Conservation (phyloP, 2,329 filamentous ascomycete genomes). For the Alternaria sp. region DNA sequence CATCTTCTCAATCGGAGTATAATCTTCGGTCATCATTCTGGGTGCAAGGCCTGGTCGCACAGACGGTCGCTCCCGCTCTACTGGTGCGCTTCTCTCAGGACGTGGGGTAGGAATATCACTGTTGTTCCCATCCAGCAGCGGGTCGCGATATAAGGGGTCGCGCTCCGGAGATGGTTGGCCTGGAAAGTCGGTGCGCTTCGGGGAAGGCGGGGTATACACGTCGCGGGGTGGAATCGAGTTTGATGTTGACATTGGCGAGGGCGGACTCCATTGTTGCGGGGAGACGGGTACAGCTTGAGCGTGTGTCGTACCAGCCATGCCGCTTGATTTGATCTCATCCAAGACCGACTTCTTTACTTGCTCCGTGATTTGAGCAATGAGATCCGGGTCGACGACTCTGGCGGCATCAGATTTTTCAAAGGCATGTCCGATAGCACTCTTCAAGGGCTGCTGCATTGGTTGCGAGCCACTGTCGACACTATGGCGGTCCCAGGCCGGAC, state of each 20-base stretch:
- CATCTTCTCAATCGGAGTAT: constrained; percentile 67
- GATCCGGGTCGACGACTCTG: constrained; percentile 65
- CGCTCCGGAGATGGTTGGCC: constrained; percentile 49
- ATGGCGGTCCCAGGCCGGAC: constrained; percentile 15
- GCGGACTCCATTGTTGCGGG: constrained; percentile 50
- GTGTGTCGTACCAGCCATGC: constrained; percentile 38
- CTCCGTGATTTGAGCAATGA: constrained; percentile 70
- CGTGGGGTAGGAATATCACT: constrained; percentile 43
- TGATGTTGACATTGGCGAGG: constrained; percentile 56
- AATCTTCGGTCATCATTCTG: constrained; percentile 48
- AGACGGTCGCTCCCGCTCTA: constrained; percentile 35
- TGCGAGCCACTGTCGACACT: constrained; percentile 33
- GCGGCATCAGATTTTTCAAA: constrained; percentile 62
- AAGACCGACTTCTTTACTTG: constrained; percentile 60
- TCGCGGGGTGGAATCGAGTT: constrained; percentile 59
- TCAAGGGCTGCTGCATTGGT: constrained; percentile 59
- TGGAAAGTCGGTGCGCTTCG: constrained; percentile 47
- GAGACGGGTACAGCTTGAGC: constrained; percentile 43
- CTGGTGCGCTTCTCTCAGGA: constrained; percentile 34
- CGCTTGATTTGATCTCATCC: constrained; percentile 59
- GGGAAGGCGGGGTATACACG: constrained; percentile 66
- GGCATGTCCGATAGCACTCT: constrained; percentile 66
- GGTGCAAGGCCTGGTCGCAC: constrained; percentile 38
- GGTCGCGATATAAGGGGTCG: constrained; percentile 42
- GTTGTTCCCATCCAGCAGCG: constrained; percentile 42